Evolutionary conservation across 148 eudicot species (phyloP).

Genomic region (Vaccinium vitisidaea): DNA sequence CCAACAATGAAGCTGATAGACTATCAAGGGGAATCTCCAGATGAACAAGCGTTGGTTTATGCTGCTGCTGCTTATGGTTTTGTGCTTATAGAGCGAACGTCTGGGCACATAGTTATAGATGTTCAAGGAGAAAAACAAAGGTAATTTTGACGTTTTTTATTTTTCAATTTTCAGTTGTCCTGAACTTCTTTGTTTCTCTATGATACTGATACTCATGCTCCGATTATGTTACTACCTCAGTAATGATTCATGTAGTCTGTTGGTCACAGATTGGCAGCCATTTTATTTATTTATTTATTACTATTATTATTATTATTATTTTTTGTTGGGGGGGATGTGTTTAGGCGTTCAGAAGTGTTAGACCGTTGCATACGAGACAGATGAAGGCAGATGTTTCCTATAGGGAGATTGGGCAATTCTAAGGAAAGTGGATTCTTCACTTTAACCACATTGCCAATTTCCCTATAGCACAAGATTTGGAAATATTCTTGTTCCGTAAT

Average conservation of each 20-base stretch:
- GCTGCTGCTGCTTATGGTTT: constrained; percentile 98
- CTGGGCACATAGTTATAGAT: constrained; percentile 92
- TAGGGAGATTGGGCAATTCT: constrained; percentile 1
- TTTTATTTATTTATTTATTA: background rate
- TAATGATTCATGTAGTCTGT: background rate
- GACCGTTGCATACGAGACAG: background rate
- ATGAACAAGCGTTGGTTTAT: constrained; percentile 97
- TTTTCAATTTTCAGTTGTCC: background rate
- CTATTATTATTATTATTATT: too few species aligned
- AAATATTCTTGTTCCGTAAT: background rate
- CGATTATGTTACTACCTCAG: background rate
- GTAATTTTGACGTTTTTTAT: constrained; percentile 29
- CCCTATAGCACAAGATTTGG: background rate
- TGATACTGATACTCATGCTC: constrained; percentile 4
- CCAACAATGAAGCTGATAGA: constrained; percentile 60
- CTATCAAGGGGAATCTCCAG: constrained; percentile 99
- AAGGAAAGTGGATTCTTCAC: background rate
- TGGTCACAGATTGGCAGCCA: background rate
- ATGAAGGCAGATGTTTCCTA: background rate
- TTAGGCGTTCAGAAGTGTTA: background rate
- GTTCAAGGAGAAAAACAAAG: constrained; percentile 85
- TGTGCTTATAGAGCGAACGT: constrained; percentile 86
- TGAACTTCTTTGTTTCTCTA: background rate
- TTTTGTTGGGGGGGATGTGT: too few species aligned
- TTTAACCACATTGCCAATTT: background rate